phyloP scores from a whole-genome alignment of 1,284 basidiomycete genomes.

The Trametes pubescens region DNA sequence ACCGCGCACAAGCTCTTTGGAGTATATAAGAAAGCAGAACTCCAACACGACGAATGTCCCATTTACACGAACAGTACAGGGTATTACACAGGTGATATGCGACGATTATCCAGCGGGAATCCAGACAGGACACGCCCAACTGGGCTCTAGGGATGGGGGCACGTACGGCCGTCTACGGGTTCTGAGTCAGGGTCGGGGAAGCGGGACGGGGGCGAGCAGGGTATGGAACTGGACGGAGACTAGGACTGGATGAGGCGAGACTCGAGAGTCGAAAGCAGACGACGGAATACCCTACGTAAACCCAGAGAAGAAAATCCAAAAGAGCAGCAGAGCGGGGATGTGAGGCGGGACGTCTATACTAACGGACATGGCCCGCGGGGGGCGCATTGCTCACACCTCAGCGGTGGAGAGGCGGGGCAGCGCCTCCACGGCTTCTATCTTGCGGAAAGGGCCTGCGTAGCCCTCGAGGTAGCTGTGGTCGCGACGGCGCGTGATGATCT shows the following conservation, averaged over 20 bases:
- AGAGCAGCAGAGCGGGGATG: conserved; percentile 10
- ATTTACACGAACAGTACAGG: conserved; percentile 3
- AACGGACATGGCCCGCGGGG: not conserved
- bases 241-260: not conserved
- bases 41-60: not conserved
- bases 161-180: conserved; percentile 8
- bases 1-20: not conserved
- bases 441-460: conserved; percentile 42
- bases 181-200: not conserved
- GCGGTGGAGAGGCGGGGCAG: conserved; percentile 19
- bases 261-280: conserved; percentile 7
- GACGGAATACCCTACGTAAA: conserved; percentile 15
- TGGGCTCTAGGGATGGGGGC: conserved; percentile 11
- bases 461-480: conserved; percentile 37
- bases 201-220: not conserved
- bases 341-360: conserved; percentile 8
- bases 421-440: conserved; percentile 25
- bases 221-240: not conserved
- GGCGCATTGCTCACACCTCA: conserved; percentile 1
- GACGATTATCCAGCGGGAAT: conserved; percentile 13
- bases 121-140: not conserved
- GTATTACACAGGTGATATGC: conserved; percentile 13
- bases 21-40: not conserved
- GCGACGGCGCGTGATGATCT: conserved; percentile 33
- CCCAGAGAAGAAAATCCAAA: not conserved